These are phyloP conservation scores for Xylaria telfairii DNA, from an alignment of 495 filamentous ascomycete species.

Conservation along the genomic window DNA sequence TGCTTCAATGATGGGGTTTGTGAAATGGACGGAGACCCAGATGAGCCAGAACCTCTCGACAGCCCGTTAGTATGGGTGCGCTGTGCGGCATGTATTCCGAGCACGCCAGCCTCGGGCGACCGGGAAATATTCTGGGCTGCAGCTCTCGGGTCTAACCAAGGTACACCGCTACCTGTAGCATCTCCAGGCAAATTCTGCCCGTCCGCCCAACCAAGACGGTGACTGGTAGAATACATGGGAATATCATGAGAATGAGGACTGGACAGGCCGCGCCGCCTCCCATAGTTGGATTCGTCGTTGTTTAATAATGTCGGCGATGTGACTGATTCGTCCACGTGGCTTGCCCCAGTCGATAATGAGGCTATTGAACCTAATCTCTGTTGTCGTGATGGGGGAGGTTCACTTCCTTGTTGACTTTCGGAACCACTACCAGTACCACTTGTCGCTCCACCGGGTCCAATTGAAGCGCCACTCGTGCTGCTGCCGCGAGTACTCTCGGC, in stretches of 20 bases:
- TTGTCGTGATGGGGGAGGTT: slow-evolving; percentile 48
- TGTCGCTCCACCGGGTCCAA: slow-evolving; percentile 43
- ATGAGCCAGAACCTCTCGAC: slow-evolving; percentile 33
- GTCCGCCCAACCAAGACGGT: slow-evolving; percentile 32
- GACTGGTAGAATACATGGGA: slow-evolving; percentile 24
- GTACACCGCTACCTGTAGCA: slow-evolving; percentile 6
- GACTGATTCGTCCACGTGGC: slow-evolving; percentile 43
- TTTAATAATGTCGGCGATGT: slow-evolving; percentile 39
- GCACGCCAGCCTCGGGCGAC: slow-evolving; percentile 33
- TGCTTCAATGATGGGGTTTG: slow-evolving; percentile 43
- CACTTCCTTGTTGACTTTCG: slow-evolving; percentile 52
- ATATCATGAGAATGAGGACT: slow-evolving; percentile 37
- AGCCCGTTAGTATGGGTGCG: slow-evolving; percentile 19
- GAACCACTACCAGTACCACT: slow-evolving; percentile 48
- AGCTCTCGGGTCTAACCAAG: slow-evolving; percentile 37
- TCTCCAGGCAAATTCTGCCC: slow-evolving; percentile 31
- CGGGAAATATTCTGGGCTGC: slow-evolving; percentile 30
- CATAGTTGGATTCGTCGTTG: slow-evolving; percentile 30
- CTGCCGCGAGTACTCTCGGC: slow-evolving; percentile 39
- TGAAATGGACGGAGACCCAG: slow-evolving; percentile 33
- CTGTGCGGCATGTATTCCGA: slow-evolving; percentile 22
- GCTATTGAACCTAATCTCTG: slow-evolving; percentile 48
- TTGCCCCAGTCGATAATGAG: slow-evolving; percentile 37
- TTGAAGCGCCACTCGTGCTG: slow-evolving; percentile 42
- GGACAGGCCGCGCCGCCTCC: slow-evolving; percentile 33